A percentile compares a stretch with the other conserved stretches of the same genome.
Evolutionary conservation across 2,329 filamentous ascomycete genomes (phyloP).

Genomic region (Aspergillus caelatus): DNA sequence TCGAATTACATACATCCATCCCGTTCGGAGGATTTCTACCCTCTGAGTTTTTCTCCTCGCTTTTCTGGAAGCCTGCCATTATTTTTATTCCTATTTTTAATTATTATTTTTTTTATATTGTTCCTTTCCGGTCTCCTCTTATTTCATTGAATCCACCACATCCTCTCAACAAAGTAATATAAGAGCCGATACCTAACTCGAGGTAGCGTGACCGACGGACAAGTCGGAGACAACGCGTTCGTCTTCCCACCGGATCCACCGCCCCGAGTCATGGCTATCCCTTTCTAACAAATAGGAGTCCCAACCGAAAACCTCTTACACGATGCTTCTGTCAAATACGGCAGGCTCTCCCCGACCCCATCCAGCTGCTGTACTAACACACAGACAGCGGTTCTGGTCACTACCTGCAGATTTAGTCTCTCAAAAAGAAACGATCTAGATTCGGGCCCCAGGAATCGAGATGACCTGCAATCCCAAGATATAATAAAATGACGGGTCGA

Average conservation of each 20-base stretch:
- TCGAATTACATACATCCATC: not conserved
- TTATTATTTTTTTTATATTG: not conserved
- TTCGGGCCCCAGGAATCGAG: not conserved
- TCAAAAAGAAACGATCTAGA: not conserved
- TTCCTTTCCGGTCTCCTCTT: not conserved
- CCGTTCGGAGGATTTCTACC: not conserved
- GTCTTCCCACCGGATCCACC: not conserved
- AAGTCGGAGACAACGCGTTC: slow-evolving; percentile 2
- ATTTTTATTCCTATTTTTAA: not conserved
- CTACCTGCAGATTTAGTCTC: not conserved
- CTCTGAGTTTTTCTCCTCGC: not conserved
- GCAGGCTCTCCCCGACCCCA: not conserved
- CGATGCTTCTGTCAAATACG: not conserved
- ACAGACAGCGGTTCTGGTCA: not conserved
- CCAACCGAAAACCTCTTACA: not conserved
- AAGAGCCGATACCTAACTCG: not conserved
- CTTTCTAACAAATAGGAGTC: slow-evolving; percentile 3
- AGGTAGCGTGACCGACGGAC: not conserved
- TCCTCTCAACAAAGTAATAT: not conserved
- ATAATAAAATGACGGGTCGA: not conserved
- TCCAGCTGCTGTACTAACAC: not conserved
- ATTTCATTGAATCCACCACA: not conserved
- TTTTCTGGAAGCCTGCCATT: not conserved
- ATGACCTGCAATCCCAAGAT: not conserved
- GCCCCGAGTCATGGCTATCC: not conserved